A percentile compares a stretch with the other conserved stretches of the same genome.
These are phyloP conservation scores for Entophlyctis helioformis DNA, from an alignment of 192 early-diverging fungal species.

Conservation along the genomic window DNA sequence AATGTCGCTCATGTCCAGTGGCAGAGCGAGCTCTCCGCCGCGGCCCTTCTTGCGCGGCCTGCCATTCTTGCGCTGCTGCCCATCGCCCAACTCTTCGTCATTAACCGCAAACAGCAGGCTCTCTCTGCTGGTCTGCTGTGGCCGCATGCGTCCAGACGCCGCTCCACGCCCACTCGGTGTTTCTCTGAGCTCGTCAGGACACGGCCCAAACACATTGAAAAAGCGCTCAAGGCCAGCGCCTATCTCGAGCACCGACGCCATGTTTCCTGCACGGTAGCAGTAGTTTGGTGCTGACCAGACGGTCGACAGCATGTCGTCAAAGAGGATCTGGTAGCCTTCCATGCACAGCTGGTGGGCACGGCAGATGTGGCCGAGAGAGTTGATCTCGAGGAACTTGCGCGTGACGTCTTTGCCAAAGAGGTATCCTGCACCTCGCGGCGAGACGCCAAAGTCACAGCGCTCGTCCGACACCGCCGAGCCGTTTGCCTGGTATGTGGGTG, in stretches of 20 bases:
- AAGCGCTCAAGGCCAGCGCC: conserved; percentile 58
- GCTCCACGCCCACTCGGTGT: too few species aligned
- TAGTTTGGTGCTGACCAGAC: conserved; percentile 78
- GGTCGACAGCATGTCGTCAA: conserved; percentile 73
- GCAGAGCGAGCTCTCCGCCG: too few species aligned
- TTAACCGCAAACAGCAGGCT: too few species aligned
- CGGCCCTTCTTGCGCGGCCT: too few species aligned
- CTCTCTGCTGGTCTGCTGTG: too few species aligned
- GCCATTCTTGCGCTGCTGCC: too few species aligned
- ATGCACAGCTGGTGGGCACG: conserved; percentile 82
- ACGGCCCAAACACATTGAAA: conserved; percentile 84
- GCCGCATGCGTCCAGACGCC: too few species aligned
- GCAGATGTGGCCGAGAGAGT: conserved; percentile 67
- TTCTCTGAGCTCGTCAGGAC: conserved; percentile 70
- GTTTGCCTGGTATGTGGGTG: conserved; percentile 5
- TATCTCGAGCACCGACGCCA: conserved; percentile 74
- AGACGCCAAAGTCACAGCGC: conserved; percentile 66
- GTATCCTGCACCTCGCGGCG: conserved; percentile 81
- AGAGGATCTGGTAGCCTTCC: conserved; percentile 76
- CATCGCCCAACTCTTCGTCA: too few species aligned
- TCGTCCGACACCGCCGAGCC: conserved; percentile 25
- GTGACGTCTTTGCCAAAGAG: conserved; percentile 74
- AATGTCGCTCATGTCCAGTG: too few species aligned
- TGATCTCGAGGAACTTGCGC: conserved; percentile 63
- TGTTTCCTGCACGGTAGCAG: conserved; percentile 78